Percentiles rank a stretch among this genome's conserved stretches.
phyloP scores from a whole-genome alignment of 352 stramenopile genomes.

The Pythium dissimile region DNA sequence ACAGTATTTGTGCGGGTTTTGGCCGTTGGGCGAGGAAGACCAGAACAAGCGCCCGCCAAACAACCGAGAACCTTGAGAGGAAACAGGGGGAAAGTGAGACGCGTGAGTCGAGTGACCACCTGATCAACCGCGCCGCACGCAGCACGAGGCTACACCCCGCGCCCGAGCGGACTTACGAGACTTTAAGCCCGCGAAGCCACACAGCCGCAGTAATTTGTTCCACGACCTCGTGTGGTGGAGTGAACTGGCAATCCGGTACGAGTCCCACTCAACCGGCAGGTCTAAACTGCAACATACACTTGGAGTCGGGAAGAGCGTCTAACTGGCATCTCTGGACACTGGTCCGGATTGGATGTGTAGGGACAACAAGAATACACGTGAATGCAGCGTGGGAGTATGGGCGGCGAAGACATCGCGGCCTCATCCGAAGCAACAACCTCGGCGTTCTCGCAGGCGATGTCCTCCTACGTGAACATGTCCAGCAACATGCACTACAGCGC shows the following conservation, averaged over 20 bases:
- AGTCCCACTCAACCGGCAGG: neutral
- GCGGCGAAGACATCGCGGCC: conserved; percentile 29
- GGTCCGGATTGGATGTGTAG: neutral
- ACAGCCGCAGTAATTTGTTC: neutral
- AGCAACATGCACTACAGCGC: conserved; percentile 21
- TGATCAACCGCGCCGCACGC: neutral
- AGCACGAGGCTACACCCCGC: too few species aligned
- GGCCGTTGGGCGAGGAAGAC: conserved; percentile 6
- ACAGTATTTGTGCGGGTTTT: conserved; percentile 11
- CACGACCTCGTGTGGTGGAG: neutral
- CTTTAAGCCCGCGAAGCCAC: too few species aligned
- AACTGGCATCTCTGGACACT: conserved; percentile 1
- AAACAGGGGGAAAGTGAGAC: conserved; percentile 18
- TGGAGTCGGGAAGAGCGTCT: too few species aligned
- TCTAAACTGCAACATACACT: too few species aligned
- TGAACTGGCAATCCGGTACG: neutral
- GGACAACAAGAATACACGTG: neutral
- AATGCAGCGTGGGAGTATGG: conserved; percentile 35
- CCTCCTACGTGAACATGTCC: conserved; percentile 11
- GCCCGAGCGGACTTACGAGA: too few species aligned
- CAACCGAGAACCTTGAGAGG: conserved; percentile 16
- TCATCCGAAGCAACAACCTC: conserved; percentile 21
- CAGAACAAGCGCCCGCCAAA: conserved; percentile 26
- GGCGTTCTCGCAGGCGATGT: conserved; percentile 24
- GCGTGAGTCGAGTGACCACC: neutral